Evolutionary conservation across 352 stramenopile genomes (phyloP).

Genomic region (Phytophthora cactorum): DNA sequence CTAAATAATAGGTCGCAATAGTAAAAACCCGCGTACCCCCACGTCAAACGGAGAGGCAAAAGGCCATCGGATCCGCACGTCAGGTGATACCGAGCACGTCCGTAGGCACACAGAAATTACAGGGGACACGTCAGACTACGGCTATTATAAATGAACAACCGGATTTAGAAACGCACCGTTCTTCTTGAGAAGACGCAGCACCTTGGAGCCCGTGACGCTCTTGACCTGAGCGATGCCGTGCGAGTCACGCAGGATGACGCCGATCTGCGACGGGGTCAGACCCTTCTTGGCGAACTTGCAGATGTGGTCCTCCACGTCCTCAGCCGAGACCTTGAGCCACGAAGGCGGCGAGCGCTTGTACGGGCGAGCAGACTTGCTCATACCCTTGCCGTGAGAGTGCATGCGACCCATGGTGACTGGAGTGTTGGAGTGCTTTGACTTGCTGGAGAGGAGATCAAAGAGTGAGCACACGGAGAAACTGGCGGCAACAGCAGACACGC

Average conservation of each 20-base stretch:
- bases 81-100: slow-evolving; percentile 84
- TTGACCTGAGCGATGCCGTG: slow-evolving; percentile 99
- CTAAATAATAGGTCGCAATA: slow-evolving; percentile 34
- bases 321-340: slow-evolving; percentile 97
- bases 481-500: neutral
- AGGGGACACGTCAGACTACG: slow-evolving; percentile 15
- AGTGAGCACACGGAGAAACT: slow-evolving; percentile 17
- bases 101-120: slow-evolving; percentile 18
- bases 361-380: slow-evolving; percentile 98
- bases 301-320: slow-evolving; percentile 98
- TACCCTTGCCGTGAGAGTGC: slow-evolving; percentile 99
- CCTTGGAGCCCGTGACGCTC: slow-evolving; percentile 98
- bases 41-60: slow-evolving; percentile 77
- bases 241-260: slow-evolving; percentile 99
- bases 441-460: slow-evolving; percentile 82
- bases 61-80: slow-evolving; percentile 68
- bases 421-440: slow-evolving; percentile 43
- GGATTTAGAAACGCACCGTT: slow-evolving; percentile 79
- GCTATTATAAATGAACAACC: neutral
- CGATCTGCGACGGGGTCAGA: slow-evolving; percentile 97
- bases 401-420: slow-evolving; percentile 96
- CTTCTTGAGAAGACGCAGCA: slow-evolving; percentile 99
- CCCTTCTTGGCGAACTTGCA: slow-evolving; percentile 99
- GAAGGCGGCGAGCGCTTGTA: slow-evolving; percentile 99
- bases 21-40: slow-evolving; percentile 79